These are phyloP conservation scores for Tephrocybe rancida DNA, from an alignment of 768 basidiomycete genomes.

Conservation along the genomic window DNA sequence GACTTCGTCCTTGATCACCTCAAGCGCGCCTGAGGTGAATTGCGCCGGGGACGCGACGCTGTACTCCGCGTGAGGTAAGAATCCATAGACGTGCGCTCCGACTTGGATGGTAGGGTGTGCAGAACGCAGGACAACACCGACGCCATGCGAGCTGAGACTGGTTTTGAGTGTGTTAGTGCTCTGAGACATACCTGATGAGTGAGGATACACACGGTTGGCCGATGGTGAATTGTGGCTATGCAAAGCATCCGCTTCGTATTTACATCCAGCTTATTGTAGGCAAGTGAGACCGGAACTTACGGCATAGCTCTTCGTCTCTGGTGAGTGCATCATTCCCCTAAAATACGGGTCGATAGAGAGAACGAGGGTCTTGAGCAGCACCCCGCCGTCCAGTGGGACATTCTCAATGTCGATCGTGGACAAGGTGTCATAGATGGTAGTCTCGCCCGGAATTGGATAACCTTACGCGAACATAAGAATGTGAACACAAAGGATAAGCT, in stretches of 20 bases:
- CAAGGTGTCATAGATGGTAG: constrained; percentile 44
- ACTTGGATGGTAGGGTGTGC: constrained; percentile 32
- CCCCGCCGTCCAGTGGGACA: constrained; percentile 43
- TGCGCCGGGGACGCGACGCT: constrained; percentile 21
- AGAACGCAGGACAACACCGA: constrained; percentile 48
- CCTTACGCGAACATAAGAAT: constrained; percentile 18
- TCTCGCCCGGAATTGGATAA: constrained; percentile 47
- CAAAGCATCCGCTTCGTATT: background rate
- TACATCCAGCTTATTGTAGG: too few species aligned
- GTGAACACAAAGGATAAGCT: background rate
- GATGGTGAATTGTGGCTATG: constrained; percentile 27
- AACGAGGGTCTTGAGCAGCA: constrained; percentile 52
- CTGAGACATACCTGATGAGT: background rate
- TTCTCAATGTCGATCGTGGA: constrained; percentile 52
- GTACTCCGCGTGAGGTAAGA: constrained; percentile 40
- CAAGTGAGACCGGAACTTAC: constrained; percentile 14
- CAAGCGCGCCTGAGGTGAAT: background rate
- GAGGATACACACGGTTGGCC: constrained; percentile 40
- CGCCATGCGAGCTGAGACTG: constrained; percentile 32
- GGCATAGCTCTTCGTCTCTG: constrained; percentile 26
- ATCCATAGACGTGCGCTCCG: constrained; percentile 45
- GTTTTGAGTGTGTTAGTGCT: background rate
- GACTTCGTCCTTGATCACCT: constrained; percentile 39
- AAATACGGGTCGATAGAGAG: constrained; percentile 47
- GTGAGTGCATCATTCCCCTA: constrained; percentile 38